Evolutionary conservation across 23 red algal species (phyloP), one percentile per base, ranked within the genome.

Genomic region (Agarophyton chilense): DNA sequence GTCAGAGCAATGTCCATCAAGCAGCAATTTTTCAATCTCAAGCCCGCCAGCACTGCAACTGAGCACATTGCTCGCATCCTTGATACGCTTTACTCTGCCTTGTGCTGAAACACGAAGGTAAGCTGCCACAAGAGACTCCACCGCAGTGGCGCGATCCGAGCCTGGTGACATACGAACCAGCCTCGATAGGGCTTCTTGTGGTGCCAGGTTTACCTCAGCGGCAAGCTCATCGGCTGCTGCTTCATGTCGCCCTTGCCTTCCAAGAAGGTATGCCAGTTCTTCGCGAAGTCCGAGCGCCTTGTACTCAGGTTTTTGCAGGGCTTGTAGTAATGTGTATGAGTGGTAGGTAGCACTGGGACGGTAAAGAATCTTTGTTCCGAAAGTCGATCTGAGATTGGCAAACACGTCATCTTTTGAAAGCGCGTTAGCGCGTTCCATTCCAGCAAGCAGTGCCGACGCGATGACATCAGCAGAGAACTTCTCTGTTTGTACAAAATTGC

Each of bases 201-300:
- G 73, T 11, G 72, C 61, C 52, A 90, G 41, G 55, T 70, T 90
- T 65, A 26, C 46, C 50, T 90, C 86, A 28, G 86, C 86, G 9
- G 86, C 86, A 19, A 90, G 61, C 72, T 90, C 86, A 45, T 90
- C 86, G 13, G 86, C 86, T 2, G 86, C 86, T 3, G 86, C 86
- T 46, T 81, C 86, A 70, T 90, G 86, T 39, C 75, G 86, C 24
- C 86, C 86, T 81, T 90, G 73, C 19, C 60, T 31, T 47, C 86
- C 86, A 22, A 90, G 56, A 18, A 90, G 70, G 44, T 49, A 90
- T 72, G 86, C 86, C 0, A 80, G 55, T 40, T 90, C 86, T 72
- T 90, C 86, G 18, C 75, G 86, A 32, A 90, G 57, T 4, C 73
- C 73, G 19, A 90, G 47, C 13, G 57, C 86, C 62, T 90, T 67